phyloP scores from a whole-genome alignment of 139 green algal species.

The Tetradesmus lagerheimii region DNA sequence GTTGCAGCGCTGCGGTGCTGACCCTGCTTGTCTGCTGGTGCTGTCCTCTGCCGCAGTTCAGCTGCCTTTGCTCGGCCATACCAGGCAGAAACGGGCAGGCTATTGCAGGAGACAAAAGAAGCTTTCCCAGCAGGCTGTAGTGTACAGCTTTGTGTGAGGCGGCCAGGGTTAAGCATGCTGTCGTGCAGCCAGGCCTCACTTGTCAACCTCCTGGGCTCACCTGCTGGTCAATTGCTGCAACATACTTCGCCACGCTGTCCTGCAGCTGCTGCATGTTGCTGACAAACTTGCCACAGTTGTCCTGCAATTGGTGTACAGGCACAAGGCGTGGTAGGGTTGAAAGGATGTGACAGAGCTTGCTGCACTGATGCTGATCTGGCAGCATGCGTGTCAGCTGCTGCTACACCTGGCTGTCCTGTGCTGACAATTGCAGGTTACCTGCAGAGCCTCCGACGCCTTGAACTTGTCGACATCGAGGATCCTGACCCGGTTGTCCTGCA shows the following conservation, averaged over 20 bases:
- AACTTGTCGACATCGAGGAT: slow-evolving; percentile 72
- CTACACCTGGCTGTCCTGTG: background rate
- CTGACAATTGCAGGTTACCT: slow-evolving; percentile 49
- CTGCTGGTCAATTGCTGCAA: slow-evolving; percentile 66
- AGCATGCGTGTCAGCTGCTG: background rate
- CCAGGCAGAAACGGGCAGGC: background rate
- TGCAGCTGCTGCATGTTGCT: slow-evolving; percentile 67
- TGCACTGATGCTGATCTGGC: background rate
- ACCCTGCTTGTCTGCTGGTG: background rate
- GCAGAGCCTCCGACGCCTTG: slow-evolving; percentile 57
- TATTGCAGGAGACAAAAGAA: background rate
- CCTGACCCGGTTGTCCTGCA: slow-evolving; percentile 65
- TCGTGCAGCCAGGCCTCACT: background rate
- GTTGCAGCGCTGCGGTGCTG: background rate
- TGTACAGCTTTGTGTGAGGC: too few species aligned
- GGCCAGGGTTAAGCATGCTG: too few species aligned
- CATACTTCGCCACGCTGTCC: slow-evolving; percentile 64
- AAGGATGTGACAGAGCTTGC: background rate
- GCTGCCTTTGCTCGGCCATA: too few species aligned
- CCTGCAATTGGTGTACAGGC: slow-evolving; percentile 54
- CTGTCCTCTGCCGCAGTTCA: background rate
- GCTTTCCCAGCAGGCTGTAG: too few species aligned
- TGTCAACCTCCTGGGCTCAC: slow-evolving; percentile 16
- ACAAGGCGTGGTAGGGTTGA: too few species aligned
- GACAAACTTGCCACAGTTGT: slow-evolving; percentile 68